These are phyloP conservation scores for Paramecium caudatum DNA, from an alignment of 73 alveolate species.

Conservation along the genomic window DNA sequence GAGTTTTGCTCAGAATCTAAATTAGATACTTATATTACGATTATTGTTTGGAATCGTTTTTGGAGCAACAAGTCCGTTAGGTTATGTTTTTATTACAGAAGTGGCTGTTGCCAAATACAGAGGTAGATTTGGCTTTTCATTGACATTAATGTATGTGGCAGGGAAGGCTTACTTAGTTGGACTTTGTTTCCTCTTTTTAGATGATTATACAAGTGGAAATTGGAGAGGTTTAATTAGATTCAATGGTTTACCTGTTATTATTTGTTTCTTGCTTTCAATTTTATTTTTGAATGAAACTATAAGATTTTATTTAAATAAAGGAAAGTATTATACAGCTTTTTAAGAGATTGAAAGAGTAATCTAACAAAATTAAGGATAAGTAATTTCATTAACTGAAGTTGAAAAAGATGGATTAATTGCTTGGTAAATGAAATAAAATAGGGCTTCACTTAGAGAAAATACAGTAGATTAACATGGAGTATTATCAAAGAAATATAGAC, in stretches of 20 bases:
- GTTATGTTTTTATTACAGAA: slow-evolving; percentile 52
- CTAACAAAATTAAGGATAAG: background rate
- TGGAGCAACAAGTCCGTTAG: slow-evolving; percentile 53
- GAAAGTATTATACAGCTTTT: slow-evolving; percentile 1
- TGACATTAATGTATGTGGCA: slow-evolving; percentile 37
- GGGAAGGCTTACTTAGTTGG: slow-evolving; percentile 51
- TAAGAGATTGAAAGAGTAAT: background rate
- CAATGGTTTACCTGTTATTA: slow-evolving; percentile 17
- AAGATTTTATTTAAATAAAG: slow-evolving; percentile 8
- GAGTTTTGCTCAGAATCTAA: background rate
- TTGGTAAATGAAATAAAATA: slow-evolving; percentile 39
- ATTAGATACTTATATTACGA: background rate
- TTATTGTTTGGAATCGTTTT: slow-evolving; percentile 40
- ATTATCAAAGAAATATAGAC: slow-evolving; percentile 7
- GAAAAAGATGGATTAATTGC: slow-evolving; percentile 53
- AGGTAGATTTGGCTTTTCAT: slow-evolving; percentile 54
- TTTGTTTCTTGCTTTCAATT: slow-evolving; percentile 16
- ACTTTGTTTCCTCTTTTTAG: slow-evolving; percentile 46
- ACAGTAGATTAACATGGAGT: background rate
- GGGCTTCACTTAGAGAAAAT: background rate
- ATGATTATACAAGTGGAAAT: slow-evolving; percentile 44
- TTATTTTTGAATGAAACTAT: slow-evolving; percentile 20
- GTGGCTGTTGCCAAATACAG: slow-evolving; percentile 42
- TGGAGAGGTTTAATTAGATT: slow-evolving; percentile 66
- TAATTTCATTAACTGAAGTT: background rate